Evolutionary conservation across 148 eudicot genomes (phyloP).

Genomic region (Drosera capensis): DNA sequence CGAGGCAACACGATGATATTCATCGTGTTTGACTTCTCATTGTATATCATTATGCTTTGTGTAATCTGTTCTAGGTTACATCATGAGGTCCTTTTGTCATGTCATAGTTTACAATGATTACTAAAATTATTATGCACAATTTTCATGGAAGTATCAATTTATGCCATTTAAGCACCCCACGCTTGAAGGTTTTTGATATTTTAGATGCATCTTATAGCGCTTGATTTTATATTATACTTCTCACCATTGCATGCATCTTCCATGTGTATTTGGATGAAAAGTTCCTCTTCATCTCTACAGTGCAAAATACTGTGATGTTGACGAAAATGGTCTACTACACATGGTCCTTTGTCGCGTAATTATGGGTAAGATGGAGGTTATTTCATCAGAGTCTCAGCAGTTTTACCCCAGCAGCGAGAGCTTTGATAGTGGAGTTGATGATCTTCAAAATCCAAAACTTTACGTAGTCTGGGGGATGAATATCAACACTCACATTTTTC

Average conservation of each 20-base stretch:
- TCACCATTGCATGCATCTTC: background rate
- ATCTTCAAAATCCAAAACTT: conserved; percentile 50
- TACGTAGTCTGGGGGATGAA: conserved; percentile 86
- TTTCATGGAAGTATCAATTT: no score
- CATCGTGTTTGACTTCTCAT: no score
- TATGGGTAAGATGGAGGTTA: conserved; percentile 90
- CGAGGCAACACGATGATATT: no score
- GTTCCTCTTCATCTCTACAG: conserved; percentile 27
- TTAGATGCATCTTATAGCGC: no score
- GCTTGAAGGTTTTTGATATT: no score
- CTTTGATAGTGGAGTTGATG: conserved; percentile 90
- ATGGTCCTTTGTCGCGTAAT: conserved; percentile 73
- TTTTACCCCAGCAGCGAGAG: conserved; percentile 68
- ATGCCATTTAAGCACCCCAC: no score
- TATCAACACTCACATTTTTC: conserved; percentile 68
- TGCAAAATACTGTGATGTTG: conserved; percentile 57
- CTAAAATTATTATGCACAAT: no score
- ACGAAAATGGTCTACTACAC: conserved; percentile 71
- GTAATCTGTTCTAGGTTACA: no score
- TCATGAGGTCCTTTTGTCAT: no score
- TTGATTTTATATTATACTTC: no score
- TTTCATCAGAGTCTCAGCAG: conserved; percentile 68
- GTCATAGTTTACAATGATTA: no score
- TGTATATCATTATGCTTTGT: no score
- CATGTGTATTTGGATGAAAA: background rate